phyloP scores from a whole-genome alignment of 306 rosid species.

The Crotalaria pallida region DNA sequence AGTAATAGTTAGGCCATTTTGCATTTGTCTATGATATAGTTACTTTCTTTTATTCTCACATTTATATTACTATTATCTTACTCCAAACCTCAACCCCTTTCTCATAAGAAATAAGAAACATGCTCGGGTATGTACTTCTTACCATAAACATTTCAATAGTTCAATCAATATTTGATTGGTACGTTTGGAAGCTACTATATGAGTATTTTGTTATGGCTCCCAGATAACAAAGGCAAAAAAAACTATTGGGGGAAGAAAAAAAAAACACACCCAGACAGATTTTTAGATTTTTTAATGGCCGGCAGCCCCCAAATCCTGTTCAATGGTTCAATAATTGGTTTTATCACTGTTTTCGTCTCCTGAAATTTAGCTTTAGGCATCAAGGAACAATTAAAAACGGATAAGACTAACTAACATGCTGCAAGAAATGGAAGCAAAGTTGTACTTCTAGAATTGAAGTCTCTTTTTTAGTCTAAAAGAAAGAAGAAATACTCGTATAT shows the following conservation, averaged over 20 bases:
- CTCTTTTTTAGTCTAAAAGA: too few relatives aligned
- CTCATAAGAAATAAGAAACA: background rate
- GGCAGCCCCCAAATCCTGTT: background rate
- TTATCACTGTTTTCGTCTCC: background rate
- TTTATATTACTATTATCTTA: too few relatives aligned
- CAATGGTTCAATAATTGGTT: background rate
- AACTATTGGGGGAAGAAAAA: background rate
- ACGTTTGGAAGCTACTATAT: background rate
- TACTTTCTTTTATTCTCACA: background rate
- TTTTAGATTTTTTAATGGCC: background rate
- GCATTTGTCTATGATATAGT: background rate
- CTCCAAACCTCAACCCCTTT: background rate
- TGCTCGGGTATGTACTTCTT: background rate
- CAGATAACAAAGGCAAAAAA: background rate
- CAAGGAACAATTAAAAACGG: background rate
- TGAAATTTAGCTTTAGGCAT: background rate
- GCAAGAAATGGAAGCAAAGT: background rate
- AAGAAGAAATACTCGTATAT: background rate
- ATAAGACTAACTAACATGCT: background rate
- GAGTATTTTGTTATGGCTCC: too few relatives aligned
- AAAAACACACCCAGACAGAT: too few relatives aligned
- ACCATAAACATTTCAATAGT: background rate
- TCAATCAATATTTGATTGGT: background rate
- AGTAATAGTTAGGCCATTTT: background rate
- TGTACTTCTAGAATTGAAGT: background rate